Evolutionary conservation across 2,329 filamentous ascomycete genomes (phyloP), one percentile per base, ranked within the genome.

Genomic region (Intubia oerlemansii): DNA sequence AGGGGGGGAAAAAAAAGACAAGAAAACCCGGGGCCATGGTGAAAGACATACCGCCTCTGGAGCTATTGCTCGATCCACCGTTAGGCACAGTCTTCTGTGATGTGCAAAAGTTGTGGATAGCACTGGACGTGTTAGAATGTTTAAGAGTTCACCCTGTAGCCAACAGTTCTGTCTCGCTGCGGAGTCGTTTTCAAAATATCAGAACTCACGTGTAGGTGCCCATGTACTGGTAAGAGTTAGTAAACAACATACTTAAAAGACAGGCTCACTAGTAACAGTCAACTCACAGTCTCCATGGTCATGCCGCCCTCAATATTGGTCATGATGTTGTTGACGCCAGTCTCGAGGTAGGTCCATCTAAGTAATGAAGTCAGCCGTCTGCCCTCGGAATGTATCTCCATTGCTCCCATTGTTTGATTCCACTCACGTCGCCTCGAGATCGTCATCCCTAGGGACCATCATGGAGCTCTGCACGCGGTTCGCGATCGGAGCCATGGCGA

Each of bases 101-200:
- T 32, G 88, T 98, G 51, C 88, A 98, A 52, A 98, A 98, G 57
- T 98, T 93, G 56, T 98, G 88, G 28, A 98, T 88, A 35, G 84
- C 82, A 64, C 84, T 48, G 31, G 9, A 16, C 12, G 17, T n/a
- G 44, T 66, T 39, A 66, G 53, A n/a, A n/a, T n/a, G n/a, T n/a
- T n/a, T n/a, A n/a, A n/a, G n/a, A n/a, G n/a, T n/a, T n/a, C n/a
- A n/a, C n/a, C n/a, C n/a, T n/a, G n/a, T n/a, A n/a, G n/a, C n/a
- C n/a, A n/a, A n/a, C n/a, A n/a, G n/a, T n/a, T n/a, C n/a, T n/a
- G n/a, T n/a, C n/a, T n/a, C n/a, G n/a, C n/a, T n/a, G n/a, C n/a
- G n/a, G n/a, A n/a, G n/a, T n/a, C n/a, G n/a, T n/a, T n/a, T n/a
- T n/a, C n/a, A n/a, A n/a, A n/a, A n/a, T n/a, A n/a, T n/a, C n/a